A percentile compares a stretch with the other conserved stretches of the same genome.
Evolutionary conservation across 768 basidiomycete genomes (phyloP).

Genomic region (Boletus rex-veris): DNA sequence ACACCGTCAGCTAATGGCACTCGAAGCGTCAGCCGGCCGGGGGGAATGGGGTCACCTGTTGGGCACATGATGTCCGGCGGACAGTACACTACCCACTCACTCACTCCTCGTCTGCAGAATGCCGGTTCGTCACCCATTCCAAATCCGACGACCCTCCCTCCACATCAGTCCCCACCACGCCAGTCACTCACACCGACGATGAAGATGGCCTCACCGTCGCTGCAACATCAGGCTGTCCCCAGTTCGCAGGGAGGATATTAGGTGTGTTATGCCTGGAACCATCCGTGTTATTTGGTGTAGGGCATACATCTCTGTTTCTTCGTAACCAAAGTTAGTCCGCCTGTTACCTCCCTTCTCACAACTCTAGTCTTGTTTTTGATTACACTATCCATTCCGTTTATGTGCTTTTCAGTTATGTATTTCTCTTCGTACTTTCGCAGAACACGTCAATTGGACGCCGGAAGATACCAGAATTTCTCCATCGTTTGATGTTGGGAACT

Average conservation of each 20-base stretch:
- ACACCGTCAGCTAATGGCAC: conserved; percentile 58
- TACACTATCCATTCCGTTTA: conserved; percentile 35
- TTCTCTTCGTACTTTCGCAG: conserved; percentile 28
- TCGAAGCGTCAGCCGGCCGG: conserved; percentile 39
- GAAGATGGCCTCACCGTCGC: conserved; percentile 51
- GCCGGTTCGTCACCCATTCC: conserved; percentile 44
- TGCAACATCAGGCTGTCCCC: conserved; percentile 52
- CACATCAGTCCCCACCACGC: conserved; percentile 48
- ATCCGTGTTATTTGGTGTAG: conserved; percentile 11
- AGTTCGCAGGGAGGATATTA: conserved; percentile 54
- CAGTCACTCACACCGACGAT: conserved; percentile 49
- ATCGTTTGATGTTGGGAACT: too few relatives aligned
- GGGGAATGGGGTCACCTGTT: conserved; percentile 16
- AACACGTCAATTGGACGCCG: conserved; percentile 14
- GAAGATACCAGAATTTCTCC: conserved; percentile 1
- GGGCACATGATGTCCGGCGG: conserved; percentile 36
- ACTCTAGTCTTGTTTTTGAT: conserved; percentile 30
- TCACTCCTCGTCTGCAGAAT: conserved; percentile 51
- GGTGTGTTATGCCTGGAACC: conserved; percentile 11
- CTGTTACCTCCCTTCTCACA: conserved; percentile 17
- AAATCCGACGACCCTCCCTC: conserved; percentile 35
- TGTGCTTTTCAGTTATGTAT: conserved; percentile 40
- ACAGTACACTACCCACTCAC: conserved; percentile 40
- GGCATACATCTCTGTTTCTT: conserved; percentile 13
- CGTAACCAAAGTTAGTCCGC: conserved; percentile 5